Evolutionary conservation across 768 basidiomycete species (phyloP), one percentile per base, ranked within the genome.

Genomic region (Boletus tomentosulus): DNA sequence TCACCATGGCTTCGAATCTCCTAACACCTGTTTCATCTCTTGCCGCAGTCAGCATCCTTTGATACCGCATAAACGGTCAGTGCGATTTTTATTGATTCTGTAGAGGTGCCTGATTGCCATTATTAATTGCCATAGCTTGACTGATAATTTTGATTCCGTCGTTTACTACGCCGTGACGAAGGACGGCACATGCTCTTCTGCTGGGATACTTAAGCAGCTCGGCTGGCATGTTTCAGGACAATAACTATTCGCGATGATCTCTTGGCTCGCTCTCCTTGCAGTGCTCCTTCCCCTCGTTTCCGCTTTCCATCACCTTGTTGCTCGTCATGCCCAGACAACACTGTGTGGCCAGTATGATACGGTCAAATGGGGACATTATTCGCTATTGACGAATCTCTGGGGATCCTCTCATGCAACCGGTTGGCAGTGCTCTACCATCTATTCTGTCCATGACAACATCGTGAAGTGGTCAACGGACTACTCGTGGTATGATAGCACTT

Each of bases 391-490:
- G 37, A 73, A 87, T 62, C 80, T 76, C 51, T 78, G 77, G 77
- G 73, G 74, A 46, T 28, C 53, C 30, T 41, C 57, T 8, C 66
- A 68, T 45, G 77, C 79, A 3, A 63, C 66, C 7, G 83, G 84
- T 35, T 75, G 71, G 22, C 77, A 81, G 57, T 83, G 82, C 61
- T 74, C 82, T 30, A 65, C 71, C 22, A 58, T 86, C 57, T 64
- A 66, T 1, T 77, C 75, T 16, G 51, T 78, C 58, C 70, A 66
- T 45, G 79, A 74, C 3, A 71, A 62, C 28, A 76, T 66, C 6
- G 55, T 82, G 33, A 65, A 71, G 0, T 86, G 84, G 84, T 73
- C 61, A 64, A 81, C 76, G 28, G 73, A 62, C 3, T 86, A 79
- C 78, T 70, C 54, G 1, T 86, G 84, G 84, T 53, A 22, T 7